phyloP scores from a whole-genome alignment of 306 rosid species.

The Hylodesmum podocarpum region DNA sequence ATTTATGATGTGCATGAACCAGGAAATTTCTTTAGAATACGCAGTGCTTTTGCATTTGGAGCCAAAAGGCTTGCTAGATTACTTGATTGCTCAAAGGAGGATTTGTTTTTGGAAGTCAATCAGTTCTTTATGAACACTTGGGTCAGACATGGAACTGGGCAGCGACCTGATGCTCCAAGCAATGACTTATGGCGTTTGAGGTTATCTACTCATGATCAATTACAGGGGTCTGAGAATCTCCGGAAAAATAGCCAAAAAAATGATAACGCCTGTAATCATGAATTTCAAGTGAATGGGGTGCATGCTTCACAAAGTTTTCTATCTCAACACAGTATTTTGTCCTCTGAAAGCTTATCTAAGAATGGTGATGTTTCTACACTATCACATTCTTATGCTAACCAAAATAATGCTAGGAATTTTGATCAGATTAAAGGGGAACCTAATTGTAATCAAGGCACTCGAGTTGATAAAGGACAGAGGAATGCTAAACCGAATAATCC shows the following conservation, averaged over 20 bases:
- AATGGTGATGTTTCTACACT: slow-evolving; percentile 37
- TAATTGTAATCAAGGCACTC: slow-evolving; percentile 36
- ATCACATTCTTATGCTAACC: slow-evolving; percentile 30
- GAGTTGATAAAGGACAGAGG: slow-evolving; percentile 46
- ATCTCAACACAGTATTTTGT: slow-evolving; percentile 41
- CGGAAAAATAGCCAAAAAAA: slow-evolving; percentile 36
- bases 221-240: slow-evolving; percentile 45
- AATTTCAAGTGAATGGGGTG: slow-evolving; percentile 37
- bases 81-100: slow-evolving; percentile 73
- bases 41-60: slow-evolving; percentile 89
- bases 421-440: slow-evolving; percentile 51
- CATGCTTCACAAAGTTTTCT: slow-evolving; percentile 28
- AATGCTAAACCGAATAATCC: slow-evolving; percentile 41
- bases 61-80: slow-evolving; percentile 72
- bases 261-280: slow-evolving; percentile 38
- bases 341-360: slow-evolving; percentile 39
- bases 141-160: slow-evolving; percentile 88
- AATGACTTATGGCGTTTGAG: slow-evolving; percentile 46
- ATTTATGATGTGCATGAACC: slow-evolving; percentile 23
- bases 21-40: slow-evolving; percentile 88
- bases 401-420: slow-evolving; percentile 41
- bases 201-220: slow-evolving; percentile 44
- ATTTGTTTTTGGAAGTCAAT: slow-evolving; percentile 64
- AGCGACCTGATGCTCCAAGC: slow-evolving; percentile 79
- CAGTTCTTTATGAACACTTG: slow-evolving; percentile 82